A percentile compares a stretch with the other conserved stretches of the same genome.
Evolutionary conservation across 805 yeast species (phyloP).

Genomic region (Kodamaea lidongshanica): DNA sequence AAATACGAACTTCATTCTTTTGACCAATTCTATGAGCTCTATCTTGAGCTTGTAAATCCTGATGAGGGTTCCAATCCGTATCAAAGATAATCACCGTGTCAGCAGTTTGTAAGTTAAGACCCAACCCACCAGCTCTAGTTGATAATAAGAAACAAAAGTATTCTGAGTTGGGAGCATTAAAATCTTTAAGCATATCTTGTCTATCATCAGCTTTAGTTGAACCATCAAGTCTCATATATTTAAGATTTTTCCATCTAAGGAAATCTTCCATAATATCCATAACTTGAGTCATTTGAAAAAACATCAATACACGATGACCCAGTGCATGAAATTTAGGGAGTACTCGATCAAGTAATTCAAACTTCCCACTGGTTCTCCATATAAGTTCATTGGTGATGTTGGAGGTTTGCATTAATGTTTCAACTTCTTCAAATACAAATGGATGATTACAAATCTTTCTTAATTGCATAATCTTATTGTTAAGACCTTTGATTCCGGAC

Average conservation of each 20-base stretch:
- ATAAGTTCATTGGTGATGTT: constrained; percentile 58
- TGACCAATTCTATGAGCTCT: constrained; percentile 89
- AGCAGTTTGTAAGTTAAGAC: constrained; percentile 80
- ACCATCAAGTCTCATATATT: constrained; percentile 77
- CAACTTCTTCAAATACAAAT: constrained; percentile 79
- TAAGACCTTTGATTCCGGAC: constrained; percentile 68
- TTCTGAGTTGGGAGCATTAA: constrained; percentile 71
- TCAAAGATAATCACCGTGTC: constrained; percentile 83
- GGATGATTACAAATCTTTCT: constrained; percentile 86
- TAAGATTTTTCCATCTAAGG: constrained; percentile 57
- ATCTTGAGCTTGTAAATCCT: constrained; percentile 86
- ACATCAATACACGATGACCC: constrained; percentile 75
- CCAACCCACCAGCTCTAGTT: constrained; percentile 87
- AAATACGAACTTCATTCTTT: constrained; percentile 77
- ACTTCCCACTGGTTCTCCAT: constrained; percentile 76
- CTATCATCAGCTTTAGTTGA: constrained; percentile 80
- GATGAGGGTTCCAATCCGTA: constrained; percentile 90
- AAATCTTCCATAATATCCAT: constrained; percentile 90
- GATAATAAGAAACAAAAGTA: constrained; percentile 74
- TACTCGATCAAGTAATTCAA: constrained; percentile 69
- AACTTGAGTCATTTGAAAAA: constrained; percentile 85
- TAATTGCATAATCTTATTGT: constrained; percentile 79
- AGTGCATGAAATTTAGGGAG: constrained; percentile 68
- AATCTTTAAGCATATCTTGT: constrained; percentile 63
- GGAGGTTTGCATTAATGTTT: constrained; percentile 58